Conservation (phyloP, 2,329 filamentous ascomycete species). For the Emmonsia crescens region DNA sequence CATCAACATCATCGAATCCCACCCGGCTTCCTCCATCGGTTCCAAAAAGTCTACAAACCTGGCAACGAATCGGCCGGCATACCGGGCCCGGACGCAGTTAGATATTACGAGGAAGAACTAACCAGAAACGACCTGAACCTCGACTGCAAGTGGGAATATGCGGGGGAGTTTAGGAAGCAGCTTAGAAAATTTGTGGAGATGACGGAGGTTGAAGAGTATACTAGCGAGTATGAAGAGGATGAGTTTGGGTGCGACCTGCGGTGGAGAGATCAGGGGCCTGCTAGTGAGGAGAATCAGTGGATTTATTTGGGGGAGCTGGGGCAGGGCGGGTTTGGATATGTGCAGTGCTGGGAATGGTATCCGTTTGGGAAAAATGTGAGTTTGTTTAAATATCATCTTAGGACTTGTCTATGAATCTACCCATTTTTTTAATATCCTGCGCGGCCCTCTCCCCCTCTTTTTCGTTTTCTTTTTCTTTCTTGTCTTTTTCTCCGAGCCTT, state of each 20-base stretch:
- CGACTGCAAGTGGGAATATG: constrained; percentile 1
- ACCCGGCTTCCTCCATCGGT: background rate
- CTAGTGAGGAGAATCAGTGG: constrained; percentile 6
- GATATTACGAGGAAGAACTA: constrained; percentile 5
- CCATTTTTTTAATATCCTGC: background rate
- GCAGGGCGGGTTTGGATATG: constrained; percentile 1
- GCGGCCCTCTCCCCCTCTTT: too few species aligned
- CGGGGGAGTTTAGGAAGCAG: constrained; percentile 4
- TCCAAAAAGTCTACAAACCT: background rate
- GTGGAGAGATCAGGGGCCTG: background rate
- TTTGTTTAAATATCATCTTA: background rate
- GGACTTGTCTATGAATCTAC: background rate
- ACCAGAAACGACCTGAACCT: background rate
- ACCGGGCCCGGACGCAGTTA: background rate
- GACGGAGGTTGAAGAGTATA: background rate
- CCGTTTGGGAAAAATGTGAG: constrained; percentile 4
- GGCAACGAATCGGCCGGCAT: background rate
- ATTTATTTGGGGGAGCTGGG: background rate
- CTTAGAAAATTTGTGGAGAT: constrained; percentile 1
- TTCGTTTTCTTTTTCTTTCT: background rate
- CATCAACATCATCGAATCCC: background rate
- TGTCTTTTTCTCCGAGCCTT: background rate
- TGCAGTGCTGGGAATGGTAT: constrained; percentile 7
- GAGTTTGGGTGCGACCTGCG: background rate
- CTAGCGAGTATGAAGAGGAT: background rate